phyloP scores from a whole-genome alignment of 306 rosid species.

The Myrica gale region DNA sequence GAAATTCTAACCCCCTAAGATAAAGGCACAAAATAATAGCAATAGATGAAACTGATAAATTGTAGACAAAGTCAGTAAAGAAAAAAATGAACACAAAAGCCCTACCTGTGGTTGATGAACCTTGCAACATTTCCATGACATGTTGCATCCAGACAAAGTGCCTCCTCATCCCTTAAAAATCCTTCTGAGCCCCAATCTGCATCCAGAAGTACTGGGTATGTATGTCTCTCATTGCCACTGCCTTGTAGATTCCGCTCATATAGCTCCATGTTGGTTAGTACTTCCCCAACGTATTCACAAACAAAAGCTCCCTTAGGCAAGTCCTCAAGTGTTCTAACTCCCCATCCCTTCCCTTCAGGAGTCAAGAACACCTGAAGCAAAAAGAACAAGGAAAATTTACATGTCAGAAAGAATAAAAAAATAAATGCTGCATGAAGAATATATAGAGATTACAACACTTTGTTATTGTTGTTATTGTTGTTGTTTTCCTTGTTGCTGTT shows the following conservation, averaged over 20 bases:
- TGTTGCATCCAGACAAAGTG: conserved; percentile 92
- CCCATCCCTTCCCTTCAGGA: conserved; percentile 84
- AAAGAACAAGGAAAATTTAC: conserved; percentile 9
- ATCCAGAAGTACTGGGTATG: conserved; percentile 88
- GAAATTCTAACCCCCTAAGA: not conserved
- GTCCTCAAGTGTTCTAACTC: conserved; percentile 66
- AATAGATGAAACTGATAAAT: not conserved
- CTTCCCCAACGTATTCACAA: conserved; percentile 85
- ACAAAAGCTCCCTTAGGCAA: conserved; percentile 76
- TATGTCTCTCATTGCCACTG: conserved; percentile 58
- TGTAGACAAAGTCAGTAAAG: not conserved
- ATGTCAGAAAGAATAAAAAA: conserved; percentile 15
- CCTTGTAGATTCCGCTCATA: conserved; percentile 50
- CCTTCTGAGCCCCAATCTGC: conserved; percentile 93
- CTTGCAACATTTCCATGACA: conserved; percentile 84
- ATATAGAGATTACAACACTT: not conserved
- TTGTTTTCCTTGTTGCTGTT: not conserved
- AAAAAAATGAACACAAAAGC: not conserved
- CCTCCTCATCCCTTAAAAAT: conserved; percentile 71
- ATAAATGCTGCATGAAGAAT: conserved; percentile 1
- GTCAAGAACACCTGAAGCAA: conserved; percentile 67
- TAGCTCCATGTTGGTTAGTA: conserved; percentile 78
- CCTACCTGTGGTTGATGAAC: conserved; percentile 88
- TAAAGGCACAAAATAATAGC: not conserved
- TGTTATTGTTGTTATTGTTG: not conserved